These are phyloP conservation scores for Aspergillus fumigatus DNA, from an alignment of 2,329 filamentous ascomycete genomes.

Conservation along the genomic window DNA sequence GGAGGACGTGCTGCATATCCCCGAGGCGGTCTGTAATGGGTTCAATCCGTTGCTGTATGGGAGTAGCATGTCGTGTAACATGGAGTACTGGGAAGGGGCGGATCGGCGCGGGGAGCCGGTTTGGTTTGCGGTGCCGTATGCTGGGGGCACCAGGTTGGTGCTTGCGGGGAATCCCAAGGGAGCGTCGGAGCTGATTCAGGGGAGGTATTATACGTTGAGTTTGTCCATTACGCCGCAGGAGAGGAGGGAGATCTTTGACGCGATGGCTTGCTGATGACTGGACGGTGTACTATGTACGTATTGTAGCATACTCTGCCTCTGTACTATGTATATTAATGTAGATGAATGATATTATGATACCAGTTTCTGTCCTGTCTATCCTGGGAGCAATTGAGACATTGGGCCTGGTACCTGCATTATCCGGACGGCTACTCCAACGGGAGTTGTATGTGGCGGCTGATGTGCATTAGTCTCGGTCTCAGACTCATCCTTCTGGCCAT, in stretches of 20 bases:
- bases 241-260: slow-evolving; percentile 5
- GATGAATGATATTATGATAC: not conserved
- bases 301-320: not conserved
- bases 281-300: too few species aligned
- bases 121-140: slow-evolving; percentile 18
- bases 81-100: slow-evolving; percentile 18
- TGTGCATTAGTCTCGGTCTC: not conserved
- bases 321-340: not conserved
- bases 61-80: slow-evolving; percentile 20
- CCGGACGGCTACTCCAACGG: not conserved
- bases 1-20: slow-evolving; percentile 33
- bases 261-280: not conserved
- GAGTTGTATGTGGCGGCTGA: not conserved
- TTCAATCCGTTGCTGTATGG: slow-evolving; percentile 22
- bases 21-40: slow-evolving; percentile 31
- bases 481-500: not conserved
- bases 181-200: slow-evolving; percentile 20
- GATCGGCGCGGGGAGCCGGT: slow-evolving; percentile 11
- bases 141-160: slow-evolving; percentile 15
- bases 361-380: not conserved
- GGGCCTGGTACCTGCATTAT: not conserved
- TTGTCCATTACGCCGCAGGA: slow-evolving; percentile 20
- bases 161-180: slow-evolving; percentile 9
- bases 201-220: slow-evolving; percentile 19
- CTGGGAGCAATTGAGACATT: too few species aligned